phyloP scores from a whole-genome alignment of 75 land plant genomes.

The Cryptomeria japonica region DNA sequence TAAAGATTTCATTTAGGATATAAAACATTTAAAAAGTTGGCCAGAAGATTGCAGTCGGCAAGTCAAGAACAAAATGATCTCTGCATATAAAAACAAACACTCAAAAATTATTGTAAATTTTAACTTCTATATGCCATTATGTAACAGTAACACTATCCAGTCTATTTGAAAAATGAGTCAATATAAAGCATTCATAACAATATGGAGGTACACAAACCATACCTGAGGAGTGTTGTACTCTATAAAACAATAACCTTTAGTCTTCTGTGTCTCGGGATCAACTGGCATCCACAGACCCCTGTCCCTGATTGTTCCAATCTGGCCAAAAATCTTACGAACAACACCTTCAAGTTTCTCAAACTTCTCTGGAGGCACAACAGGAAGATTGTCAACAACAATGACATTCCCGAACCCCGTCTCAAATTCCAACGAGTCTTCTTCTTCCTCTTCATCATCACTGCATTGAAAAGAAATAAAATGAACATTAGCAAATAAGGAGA shows the following conservation, averaged over 20 bases:
- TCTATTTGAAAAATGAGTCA: background rate
- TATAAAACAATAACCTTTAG: constrained; percentile 85
- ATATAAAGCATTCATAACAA: background rate
- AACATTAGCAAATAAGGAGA: constrained; percentile 3
- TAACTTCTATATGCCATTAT: background rate
- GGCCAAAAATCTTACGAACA: constrained; percentile 81
- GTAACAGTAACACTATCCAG: background rate
- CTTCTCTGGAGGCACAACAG: constrained; percentile 77
- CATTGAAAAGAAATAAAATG: background rate
- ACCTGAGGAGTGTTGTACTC: constrained; percentile 91
- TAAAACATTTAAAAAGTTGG: background rate
- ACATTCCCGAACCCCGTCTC: constrained; percentile 74
- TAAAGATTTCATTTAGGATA: background rate
- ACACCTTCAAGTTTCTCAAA: constrained; percentile 91
- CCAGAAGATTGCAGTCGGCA: background rate
- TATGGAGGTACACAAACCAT: background rate
- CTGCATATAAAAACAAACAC: background rate
- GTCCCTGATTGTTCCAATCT: constrained; percentile 79
- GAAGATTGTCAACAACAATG: constrained; percentile 81
- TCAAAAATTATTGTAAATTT: background rate
- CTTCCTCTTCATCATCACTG: constrained; percentile 79
- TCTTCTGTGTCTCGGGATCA: constrained; percentile 64
- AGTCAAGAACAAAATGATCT: background rate
- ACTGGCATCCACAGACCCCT: constrained; percentile 85
- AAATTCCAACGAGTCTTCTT: constrained; percentile 57